A percentile compares a stretch with the other conserved stretches of the same genome.
Evolutionary conservation across 306 rosid species (phyloP).

Genomic region (Morella rubra): DNA sequence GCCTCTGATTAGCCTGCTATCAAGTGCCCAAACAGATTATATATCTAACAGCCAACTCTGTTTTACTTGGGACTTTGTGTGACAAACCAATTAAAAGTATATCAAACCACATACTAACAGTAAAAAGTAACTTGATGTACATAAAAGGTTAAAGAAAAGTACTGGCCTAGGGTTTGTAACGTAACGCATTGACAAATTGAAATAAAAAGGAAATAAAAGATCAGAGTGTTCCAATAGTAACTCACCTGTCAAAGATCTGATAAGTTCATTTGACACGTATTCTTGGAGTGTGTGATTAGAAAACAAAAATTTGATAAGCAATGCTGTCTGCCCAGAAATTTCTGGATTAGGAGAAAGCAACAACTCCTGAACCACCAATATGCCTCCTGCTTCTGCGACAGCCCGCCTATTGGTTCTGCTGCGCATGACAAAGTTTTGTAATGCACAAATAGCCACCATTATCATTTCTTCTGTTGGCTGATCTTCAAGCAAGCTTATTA

Average conservation of each 20-base stretch:
- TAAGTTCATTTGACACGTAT: slow-evolving; percentile 92
- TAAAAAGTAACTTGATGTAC: neutral
- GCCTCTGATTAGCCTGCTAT: neutral
- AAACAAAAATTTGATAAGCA: slow-evolving; percentile 80
- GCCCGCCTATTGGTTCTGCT: slow-evolving; percentile 97
- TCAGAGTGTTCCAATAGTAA: neutral
- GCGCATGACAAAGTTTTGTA: slow-evolving; percentile 96
- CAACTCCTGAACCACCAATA: slow-evolving; percentile 91
- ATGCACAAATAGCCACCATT: slow-evolving; percentile 88
- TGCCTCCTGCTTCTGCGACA: slow-evolving; percentile 98
- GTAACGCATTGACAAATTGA: neutral
- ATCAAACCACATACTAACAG: neutral
- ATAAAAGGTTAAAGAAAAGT: neutral
- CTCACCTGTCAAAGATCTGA: slow-evolving; percentile 90
- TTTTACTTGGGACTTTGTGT: neutral
- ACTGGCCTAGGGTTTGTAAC: neutral
- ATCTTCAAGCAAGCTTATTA: slow-evolving; percentile 91
- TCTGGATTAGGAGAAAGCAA: slow-evolving; percentile 75
- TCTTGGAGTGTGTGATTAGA: slow-evolving; percentile 96
- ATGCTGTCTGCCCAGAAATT: slow-evolving; percentile 82
- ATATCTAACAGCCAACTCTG: neutral
- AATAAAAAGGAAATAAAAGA: neutral
- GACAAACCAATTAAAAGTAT: too few relatives aligned
- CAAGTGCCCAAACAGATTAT: neutral
- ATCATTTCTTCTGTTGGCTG: slow-evolving; percentile 96